Evolutionary conservation across 2,329 filamentous ascomycete species (phyloP), one percentile per base, ranked within the genome.

Genomic region (Colletotrichum melonis): DNA sequence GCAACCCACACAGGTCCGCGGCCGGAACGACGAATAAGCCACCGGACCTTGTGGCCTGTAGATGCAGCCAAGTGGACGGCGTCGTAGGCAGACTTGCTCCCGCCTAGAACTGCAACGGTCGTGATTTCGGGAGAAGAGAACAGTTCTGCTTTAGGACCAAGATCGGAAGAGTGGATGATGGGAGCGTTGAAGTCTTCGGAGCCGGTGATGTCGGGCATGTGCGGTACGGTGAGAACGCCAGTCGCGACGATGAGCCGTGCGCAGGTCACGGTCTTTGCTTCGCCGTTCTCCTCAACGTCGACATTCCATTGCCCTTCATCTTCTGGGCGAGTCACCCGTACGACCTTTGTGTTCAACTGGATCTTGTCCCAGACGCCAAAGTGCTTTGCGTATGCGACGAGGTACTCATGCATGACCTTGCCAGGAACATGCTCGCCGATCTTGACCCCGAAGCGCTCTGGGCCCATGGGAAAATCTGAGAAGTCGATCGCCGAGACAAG

Each of bases 61-160:
- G 85, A 84, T 5, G 88, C 89, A 65, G 88, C 89, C 2, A 87
- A 84, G 76, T 92, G 92, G 0, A 88, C 89, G 2, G 88, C 87
- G 78, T 93, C 92, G 84, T 88, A 92, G 2, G 88, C 89, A 1
- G 88, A 91, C 77, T 93, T 93, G 19, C 86, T 85, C 0, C 85
- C 89, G 3, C 91, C 92, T 4, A 93, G 83, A 2, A 93, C 85
- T 0, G 88, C 85, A 4, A 86, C 85, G 2, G 80, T 81, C 56
- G 84, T 77, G 26, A 79, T 66, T 4, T 82, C 9, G 76, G 84
- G 59, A 75, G 80, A 69, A 81, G 81, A 42, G 55, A 82, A 72
- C 65, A 82, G 69, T 46, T 80, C 75, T 46, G 79, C 76, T 24
- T 75, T 72, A 9, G 76, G 75, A 6, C 82, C 82, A 72, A 92